These are phyloP conservation scores for Tetracladium setigerum DNA, from an alignment of 495 filamentous ascomycete species.

Conservation along the genomic window DNA sequence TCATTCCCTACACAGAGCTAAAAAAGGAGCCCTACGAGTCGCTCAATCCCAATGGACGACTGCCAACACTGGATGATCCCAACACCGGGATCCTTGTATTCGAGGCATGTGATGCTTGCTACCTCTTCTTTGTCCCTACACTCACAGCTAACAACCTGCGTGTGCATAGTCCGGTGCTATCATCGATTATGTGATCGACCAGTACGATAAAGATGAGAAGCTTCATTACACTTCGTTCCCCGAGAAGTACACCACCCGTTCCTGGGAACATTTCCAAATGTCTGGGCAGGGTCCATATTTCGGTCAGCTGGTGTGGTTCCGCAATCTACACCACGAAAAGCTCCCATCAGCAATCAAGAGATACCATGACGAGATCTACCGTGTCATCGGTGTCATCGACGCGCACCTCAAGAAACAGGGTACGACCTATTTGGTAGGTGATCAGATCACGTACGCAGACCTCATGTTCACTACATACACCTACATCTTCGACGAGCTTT, in stretches of 20 bases:
- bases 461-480: too few species aligned
- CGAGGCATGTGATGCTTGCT: too few species aligned
- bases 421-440: conserved; percentile 48
- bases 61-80: conserved; percentile 32
- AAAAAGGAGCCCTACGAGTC: conserved; percentile 48
- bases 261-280: conserved; percentile 62
- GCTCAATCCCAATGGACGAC: conserved; percentile 68
- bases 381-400: conserved; percentile 53
- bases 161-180: conserved; percentile 70
- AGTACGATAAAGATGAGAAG: conserved; percentile 57
- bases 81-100: conserved; percentile 34
- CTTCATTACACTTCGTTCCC: conserved; percentile 53
- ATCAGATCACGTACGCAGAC: conserved; percentile 27
- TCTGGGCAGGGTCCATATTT: conserved; percentile 67
- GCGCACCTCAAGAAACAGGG: conserved; percentile 37
- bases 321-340: conserved; percentile 45
- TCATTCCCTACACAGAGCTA: conserved; percentile 33
- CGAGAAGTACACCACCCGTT: conserved; percentile 47
- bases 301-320: conserved; percentile 52
- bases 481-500: too few species aligned
- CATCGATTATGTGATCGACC: conserved; percentile 60
- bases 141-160: too few species aligned
- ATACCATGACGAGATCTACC: conserved; percentile 52
- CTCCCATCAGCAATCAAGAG: conserved; percentile 47
- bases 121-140: too few species aligned